Base-by-base conservation (phyloP, 176 grass and related monocot species). In the Juncus inflexus region DNA sequence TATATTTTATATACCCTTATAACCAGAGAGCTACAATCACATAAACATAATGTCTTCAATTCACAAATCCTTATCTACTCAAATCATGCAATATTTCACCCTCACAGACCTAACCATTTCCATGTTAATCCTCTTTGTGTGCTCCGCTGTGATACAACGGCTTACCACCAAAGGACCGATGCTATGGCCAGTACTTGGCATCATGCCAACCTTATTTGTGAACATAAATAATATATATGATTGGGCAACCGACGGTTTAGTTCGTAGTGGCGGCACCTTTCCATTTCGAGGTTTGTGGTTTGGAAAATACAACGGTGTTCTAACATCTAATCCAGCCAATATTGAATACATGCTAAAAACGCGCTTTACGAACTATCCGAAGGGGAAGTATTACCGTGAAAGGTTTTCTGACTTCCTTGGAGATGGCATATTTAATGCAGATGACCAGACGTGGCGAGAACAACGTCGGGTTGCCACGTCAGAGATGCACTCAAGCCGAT, bases 341-440 rank as follows among this genome's bases (percentile, higher is more conserved):
- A 76, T 97, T 35, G 87, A 97, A 81, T 77, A 97, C 75, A 63
- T 97, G 37, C 88, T 97, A 12, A 74, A 67, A 63, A 65, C 40
- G 38, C 81, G 82, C 62, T 97, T 97, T 75, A 63, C 52, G 2
- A 97, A 97, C 83, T 97, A 86, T 69, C 94, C 85, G 53, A 97
- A 97, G 35, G 94, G 88, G 0, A 66, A 69, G 3, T 97, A 97
- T 81, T 97, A 82, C 85, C 82, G 72, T 0, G 94, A 97, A 72
- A 80, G 94, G 3, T 97, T 91, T 66, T 42, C 2, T 19, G 94
- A 91, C 58, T 79, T 97, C 12, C 88, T 97, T 50, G 94, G 94
- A 57, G 82, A 58, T 7, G 94, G 94, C 7, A 97, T 97, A 54
- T 91, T 97, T 75, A 97, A 97, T 66, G 85, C 85, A 16, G 92